These are phyloP conservation scores for Sarocladium brachiariae DNA, from an alignment of 2,329 filamentous ascomycete species.

Conservation along the genomic window DNA sequence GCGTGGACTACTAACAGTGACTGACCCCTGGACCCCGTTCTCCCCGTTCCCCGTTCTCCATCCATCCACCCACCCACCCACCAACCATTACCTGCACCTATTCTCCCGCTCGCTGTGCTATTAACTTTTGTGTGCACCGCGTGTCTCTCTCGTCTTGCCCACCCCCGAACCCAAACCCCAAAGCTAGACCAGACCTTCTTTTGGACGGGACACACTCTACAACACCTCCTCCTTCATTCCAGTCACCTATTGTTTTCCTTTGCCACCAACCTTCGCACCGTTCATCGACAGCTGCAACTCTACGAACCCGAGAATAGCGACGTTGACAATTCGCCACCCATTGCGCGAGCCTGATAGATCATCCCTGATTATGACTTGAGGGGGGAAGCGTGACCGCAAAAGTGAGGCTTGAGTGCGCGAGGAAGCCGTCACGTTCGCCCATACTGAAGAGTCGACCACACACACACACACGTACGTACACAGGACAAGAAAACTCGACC, in stretches of 20 bases:
- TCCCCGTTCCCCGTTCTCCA: neutral
- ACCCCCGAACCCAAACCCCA: neutral
- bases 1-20: neutral
- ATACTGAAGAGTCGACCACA: neutral
- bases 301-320: neutral
- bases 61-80: no score
- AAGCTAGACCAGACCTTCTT: neutral
- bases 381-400: neutral
- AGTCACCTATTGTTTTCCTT: constrained; percentile 8
- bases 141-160: neutral
- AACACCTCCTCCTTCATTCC: constrained; percentile 5
- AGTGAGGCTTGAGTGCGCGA: constrained; percentile 9
- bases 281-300: neutral
- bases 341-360: neutral
- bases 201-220: neutral
- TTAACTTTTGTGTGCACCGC: no score
- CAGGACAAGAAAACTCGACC: neutral
- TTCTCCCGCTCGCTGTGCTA: no score
- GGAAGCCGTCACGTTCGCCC: neutral
- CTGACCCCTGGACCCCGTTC: neutral
- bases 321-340: neutral
- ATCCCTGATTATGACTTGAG: constrained; percentile 6
- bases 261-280: neutral
- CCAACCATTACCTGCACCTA: neutral
- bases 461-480: neutral